These are phyloP conservation scores for Phyllosticta citriasiana DNA, from an alignment of 2,329 filamentous ascomycete species.

Conservation along the genomic window DNA sequence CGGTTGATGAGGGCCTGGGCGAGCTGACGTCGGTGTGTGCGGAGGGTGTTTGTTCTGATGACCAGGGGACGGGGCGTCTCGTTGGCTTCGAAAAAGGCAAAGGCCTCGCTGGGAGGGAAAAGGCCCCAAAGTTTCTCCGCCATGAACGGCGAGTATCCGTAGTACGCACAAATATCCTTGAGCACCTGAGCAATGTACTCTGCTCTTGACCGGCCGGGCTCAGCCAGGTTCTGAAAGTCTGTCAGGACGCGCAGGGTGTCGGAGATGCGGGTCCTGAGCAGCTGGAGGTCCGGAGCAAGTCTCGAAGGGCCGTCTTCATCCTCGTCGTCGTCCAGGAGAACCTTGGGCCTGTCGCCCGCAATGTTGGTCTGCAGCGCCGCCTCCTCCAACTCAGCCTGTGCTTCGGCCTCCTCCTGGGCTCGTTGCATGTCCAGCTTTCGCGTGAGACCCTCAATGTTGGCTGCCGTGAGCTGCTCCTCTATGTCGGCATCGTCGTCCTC, in stretches of 20 bases:
- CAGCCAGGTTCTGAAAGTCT: constrained; percentile 72
- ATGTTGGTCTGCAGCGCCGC: constrained; percentile 90
- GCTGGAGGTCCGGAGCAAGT: constrained; percentile 79
- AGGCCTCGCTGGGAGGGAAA: constrained; percentile 86
- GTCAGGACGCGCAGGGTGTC: constrained; percentile 88
- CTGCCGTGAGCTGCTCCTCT: constrained; percentile 84
- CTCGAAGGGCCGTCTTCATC: constrained; percentile 52
- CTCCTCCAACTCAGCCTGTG: constrained; percentile 76
- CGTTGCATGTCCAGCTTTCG: constrained; percentile 70
- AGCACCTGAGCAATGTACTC: constrained; percentile 83
- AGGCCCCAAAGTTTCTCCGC: constrained; percentile 91
- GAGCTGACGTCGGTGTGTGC: constrained; percentile 65
- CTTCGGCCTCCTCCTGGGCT: constrained; percentile 70
- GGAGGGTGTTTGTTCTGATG: constrained; percentile 91
- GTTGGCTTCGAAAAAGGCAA: constrained; percentile 98
- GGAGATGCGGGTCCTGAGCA: constrained; percentile 79
- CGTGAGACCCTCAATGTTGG: constrained; percentile 90
- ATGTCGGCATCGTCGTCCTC: constrained; percentile 84
- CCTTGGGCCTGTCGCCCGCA: constrained; percentile 59
- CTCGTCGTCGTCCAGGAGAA: constrained; percentile 51
- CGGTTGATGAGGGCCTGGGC: constrained; percentile 92
- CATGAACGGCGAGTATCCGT: constrained; percentile 90
- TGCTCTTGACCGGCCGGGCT: constrained; percentile 69
- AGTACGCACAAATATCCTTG: constrained; percentile 91
- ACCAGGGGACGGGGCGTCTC: constrained; percentile 88